Conservation (phyloP, 2,329 filamentous ascomycete genomes). For the Cordyceps pruinosa region DNA sequence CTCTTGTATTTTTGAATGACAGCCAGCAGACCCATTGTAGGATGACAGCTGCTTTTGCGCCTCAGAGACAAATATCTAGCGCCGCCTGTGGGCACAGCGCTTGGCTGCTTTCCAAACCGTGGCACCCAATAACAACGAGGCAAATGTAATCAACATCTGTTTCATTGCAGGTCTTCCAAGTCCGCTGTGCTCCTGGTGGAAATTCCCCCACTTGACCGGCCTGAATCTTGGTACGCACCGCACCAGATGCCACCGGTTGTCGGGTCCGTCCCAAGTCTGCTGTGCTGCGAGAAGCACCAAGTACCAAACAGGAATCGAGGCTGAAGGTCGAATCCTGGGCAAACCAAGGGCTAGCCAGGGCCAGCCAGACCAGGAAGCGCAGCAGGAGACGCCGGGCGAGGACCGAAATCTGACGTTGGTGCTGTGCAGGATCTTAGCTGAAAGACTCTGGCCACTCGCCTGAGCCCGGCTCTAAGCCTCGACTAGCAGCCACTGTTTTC, state of each 20-base stretch:
- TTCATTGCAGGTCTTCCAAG: not conserved
- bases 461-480: not conserved
- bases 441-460: constrained; percentile 9
- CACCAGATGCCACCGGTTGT: constrained; percentile 10
- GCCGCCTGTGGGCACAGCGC: too few species aligned
- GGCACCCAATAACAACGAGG: constrained; percentile 18
- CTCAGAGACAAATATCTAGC: too few species aligned
- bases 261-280: constrained; percentile 7
- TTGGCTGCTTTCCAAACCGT: too few species aligned
- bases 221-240: constrained; percentile 11
- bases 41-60: too few species aligned
- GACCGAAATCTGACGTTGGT: not conserved
- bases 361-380: not conserved
- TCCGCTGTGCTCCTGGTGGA: too few species aligned
- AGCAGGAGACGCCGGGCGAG: not conserved
- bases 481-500: constrained; percentile 2
- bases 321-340: not conserved
- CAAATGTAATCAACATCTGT: constrained; percentile 24
- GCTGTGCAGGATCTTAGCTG: not conserved
- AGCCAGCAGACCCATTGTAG: too few species aligned
- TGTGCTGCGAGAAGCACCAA: constrained; percentile 3
- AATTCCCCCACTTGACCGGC: constrained; percentile 1
- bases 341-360: too few species aligned
- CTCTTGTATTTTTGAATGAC: too few species aligned
- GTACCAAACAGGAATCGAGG: not conserved